A percentile compares a stretch with the other conserved stretches of the same genome.
These are phyloP conservation scores for Wickerhamomyces queroliae DNA, from an alignment of 805 yeast genomes.

Conservation along the genomic window DNA sequence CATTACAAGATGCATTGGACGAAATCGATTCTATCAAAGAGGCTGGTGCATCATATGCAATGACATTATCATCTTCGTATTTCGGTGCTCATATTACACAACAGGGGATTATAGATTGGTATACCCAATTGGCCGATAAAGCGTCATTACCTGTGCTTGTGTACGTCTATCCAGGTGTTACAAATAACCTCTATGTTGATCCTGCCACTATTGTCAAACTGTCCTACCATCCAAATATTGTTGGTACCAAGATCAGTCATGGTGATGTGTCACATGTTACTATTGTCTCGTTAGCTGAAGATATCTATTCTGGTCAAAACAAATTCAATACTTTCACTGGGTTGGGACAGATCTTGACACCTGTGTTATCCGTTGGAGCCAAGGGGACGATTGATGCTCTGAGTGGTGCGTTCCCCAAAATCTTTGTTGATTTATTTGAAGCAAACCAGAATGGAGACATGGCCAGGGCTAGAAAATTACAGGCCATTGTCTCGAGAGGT, in stretches of 20 bases:
- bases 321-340: conserved; percentile 43
- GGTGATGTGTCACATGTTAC: conserved; percentile 44
- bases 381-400: conserved; percentile 49
- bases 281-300: conserved; percentile 36
- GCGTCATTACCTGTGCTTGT: conserved; percentile 33
- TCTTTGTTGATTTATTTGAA: conserved; percentile 35
- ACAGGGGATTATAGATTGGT: conserved; percentile 40
- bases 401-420: conserved; percentile 47
- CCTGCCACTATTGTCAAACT: conserved; percentile 30
- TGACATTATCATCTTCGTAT: conserved; percentile 41
- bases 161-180: conserved; percentile 40
- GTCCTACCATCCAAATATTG: conserved; percentile 34
- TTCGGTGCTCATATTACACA: conserved; percentile 41
- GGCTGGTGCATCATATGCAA: conserved; percentile 34
- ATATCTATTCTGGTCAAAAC: conserved; percentile 26
- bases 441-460: conserved; percentile 33
- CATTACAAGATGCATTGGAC: conserved; percentile 37
- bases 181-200: conserved; percentile 29
- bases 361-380: conserved; percentile 40
- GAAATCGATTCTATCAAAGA: conserved; percentile 29
- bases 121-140: conserved; percentile 31
- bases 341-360: conserved; percentile 44
- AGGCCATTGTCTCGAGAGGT: conserved; percentile 36
- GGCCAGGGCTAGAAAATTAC: conserved; percentile 36
- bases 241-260: conserved; percentile 48